Evolutionary conservation across 208 protist genomes (phyloP), one percentile per base, ranked within the genome.

Genomic region (Porcisia hertigi): DNA sequence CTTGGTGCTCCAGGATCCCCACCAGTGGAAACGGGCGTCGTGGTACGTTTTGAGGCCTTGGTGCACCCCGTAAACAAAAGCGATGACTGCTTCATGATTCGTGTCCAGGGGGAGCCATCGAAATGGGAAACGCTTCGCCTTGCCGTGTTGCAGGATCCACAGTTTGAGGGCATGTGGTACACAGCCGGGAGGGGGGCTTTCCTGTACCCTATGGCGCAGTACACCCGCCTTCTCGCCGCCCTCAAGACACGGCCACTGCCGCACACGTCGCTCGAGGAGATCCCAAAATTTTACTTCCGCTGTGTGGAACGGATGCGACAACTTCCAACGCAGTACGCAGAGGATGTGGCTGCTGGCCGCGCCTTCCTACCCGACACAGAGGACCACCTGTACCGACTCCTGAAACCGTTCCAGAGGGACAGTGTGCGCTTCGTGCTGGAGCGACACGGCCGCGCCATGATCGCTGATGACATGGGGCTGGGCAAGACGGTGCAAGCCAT

Each of bases 401-500:
- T 98, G 47, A 88, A 88, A 69, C 74, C 86, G 7, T 98, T 97
- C 76, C 95, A 98, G 79, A 80, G 86, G 55, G 75, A 83, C 36
- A 93, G 93, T 34, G 91, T 97, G 41, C 86, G 86, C 23, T 98
- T 96, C 76, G 81, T 96, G 34, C 73, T 97, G 49, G 64, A 71
- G 23, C 91, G 86, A 77, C 83, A 89, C 66, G 96, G 95, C 7
- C 93, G 91, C 55, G 94, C 88, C n/a, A 92, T 98, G 83, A 96
- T 98, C 64, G 96, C 93, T 54, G 98, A 99, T 74, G 98, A 99
- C 73, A 99, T 99, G 97, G 98, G 98, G 7, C 82, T 99, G 25
- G 98, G 98, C 43, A 99, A 99, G 80, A 99, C 98, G 14, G 82
- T 99, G 43, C 97, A 99, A 87, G 94, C 97, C 11, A 97, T 99